Percentiles rank a stretch among this genome's conserved stretches.
These are phyloP conservation scores for Moniliophthora roreri DNA, from an alignment of 1,284 basidiomycete genomes.

Conservation along the genomic window DNA sequence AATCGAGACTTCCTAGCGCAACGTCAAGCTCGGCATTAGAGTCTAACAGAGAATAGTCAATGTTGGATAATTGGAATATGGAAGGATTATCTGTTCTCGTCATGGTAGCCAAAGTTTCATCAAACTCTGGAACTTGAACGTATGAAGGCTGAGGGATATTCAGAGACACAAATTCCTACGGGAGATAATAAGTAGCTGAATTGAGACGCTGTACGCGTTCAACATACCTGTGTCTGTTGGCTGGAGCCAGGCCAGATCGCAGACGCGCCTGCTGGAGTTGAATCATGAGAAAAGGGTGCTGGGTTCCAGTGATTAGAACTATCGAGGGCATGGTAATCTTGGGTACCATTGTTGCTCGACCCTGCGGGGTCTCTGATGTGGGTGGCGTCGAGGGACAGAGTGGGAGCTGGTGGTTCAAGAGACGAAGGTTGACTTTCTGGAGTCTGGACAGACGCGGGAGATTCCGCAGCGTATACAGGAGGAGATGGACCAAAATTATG, in stretches of 20 bases:
- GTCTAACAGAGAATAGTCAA: slow-evolving; percentile 28
- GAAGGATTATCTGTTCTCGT: slow-evolving; percentile 24
- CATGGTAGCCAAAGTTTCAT: slow-evolving; percentile 22
- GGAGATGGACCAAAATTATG: slow-evolving; percentile 37
- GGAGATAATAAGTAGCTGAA: too few relatives aligned
- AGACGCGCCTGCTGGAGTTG: background rate
- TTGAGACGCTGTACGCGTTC: too few relatives aligned
- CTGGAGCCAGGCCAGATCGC: too few relatives aligned
- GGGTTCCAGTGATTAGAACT: too few relatives aligned
- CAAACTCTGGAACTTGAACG: slow-evolving; percentile 1
- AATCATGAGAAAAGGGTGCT: too few relatives aligned
- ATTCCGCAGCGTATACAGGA: slow-evolving; percentile 39
- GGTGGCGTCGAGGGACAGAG: background rate
- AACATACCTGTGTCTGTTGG: too few relatives aligned
- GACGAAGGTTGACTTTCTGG: background rate
- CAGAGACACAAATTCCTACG: too few relatives aligned
- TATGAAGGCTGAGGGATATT: too few relatives aligned
- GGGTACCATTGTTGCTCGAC: background rate
- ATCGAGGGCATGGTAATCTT: too few relatives aligned
- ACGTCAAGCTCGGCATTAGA: slow-evolving; percentile 36
- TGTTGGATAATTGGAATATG: slow-evolving; percentile 32
- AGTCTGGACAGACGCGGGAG: slow-evolving; percentile 24
- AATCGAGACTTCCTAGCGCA: slow-evolving; percentile 19
- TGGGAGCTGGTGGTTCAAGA: background rate
- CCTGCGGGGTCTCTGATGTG: background rate